A percentile compares a stretch with the other conserved stretches of the same genome.
Conservation (phyloP, 306 rosid species). For the Adenanthera pavonina region DNA sequence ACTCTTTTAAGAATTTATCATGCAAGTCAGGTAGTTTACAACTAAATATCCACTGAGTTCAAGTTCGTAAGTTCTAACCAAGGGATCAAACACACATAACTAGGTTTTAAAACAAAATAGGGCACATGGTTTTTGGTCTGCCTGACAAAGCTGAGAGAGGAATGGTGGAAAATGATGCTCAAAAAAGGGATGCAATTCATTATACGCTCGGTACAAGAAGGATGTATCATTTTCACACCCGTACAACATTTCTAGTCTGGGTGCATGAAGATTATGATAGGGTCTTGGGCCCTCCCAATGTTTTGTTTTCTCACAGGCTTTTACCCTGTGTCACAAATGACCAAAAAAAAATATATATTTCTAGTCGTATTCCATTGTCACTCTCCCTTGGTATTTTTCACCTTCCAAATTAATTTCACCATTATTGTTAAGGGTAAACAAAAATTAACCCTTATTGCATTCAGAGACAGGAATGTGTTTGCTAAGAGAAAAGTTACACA, state of each 20-base stretch:
- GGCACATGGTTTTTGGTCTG: conserved; percentile 1
- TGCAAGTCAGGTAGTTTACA: background rate
- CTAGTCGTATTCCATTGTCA: background rate
- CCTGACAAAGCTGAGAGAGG: background rate
- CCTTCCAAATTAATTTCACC: background rate
- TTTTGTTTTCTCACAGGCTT: too few species aligned
- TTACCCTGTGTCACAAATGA: too few species aligned
- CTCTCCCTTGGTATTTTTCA: background rate
- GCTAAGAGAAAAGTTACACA: background rate
- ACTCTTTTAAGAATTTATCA: background rate
- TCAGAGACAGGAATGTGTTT: background rate
- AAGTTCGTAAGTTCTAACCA: background rate
- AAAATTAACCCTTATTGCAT: background rate
- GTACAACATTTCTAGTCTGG: background rate
- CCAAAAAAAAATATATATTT: background rate
- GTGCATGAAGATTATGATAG: too few species aligned
- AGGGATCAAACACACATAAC: background rate
- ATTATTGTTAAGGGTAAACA: background rate
- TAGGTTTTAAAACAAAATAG: background rate
- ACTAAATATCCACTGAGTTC: background rate
- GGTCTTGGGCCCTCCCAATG: too few species aligned
- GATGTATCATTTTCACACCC: background rate
- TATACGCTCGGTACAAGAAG: background rate
- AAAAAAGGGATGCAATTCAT: background rate
- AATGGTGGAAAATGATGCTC: background rate